Evolutionary conservation across 441 rosid species (phyloP).

Genomic region (Mallotus japonicus): DNA sequence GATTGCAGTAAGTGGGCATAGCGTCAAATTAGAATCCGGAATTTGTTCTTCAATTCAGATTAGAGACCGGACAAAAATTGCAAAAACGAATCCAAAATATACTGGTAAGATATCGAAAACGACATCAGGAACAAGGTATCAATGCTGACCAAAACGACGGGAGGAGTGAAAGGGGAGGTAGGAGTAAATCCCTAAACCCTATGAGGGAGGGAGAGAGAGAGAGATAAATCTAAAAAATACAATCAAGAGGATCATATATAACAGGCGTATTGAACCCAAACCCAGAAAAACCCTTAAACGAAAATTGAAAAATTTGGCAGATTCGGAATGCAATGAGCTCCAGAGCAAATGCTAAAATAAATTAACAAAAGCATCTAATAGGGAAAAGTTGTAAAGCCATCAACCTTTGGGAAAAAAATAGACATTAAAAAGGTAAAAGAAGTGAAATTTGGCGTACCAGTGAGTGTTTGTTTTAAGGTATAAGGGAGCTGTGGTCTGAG

Average conservation of each 20-base stretch:
- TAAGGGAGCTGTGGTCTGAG: not conserved
- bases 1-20: not conserved
- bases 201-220: not conserved
- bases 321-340: slow-evolving; percentile 6
- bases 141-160: not conserved
- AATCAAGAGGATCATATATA: not conserved
- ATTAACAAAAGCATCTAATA: not conserved
- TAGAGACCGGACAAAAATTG: not conserved
- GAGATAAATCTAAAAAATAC: not conserved
- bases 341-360: not conserved
- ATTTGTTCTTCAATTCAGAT: not conserved
- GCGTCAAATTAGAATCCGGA: not conserved
- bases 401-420: slow-evolving; percentile 7
- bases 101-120: not conserved
- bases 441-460: slow-evolving; percentile 20
- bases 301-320: not conserved
- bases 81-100: not conserved
- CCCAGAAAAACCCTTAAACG: not conserved
- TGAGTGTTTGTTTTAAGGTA: slow-evolving; percentile 6
- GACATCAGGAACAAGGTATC: too few species aligned
- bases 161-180: too few species aligned
- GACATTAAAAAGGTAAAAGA: not conserved
- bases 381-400: slow-evolving; percentile 14
- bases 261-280: not conserved
- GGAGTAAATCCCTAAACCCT: not conserved